A percentile compares a stretch with the other conserved stretches of the same genome.
phyloP scores from a whole-genome alignment of 768 basidiomycete genomes.

The Steccherinum ochraceum region DNA sequence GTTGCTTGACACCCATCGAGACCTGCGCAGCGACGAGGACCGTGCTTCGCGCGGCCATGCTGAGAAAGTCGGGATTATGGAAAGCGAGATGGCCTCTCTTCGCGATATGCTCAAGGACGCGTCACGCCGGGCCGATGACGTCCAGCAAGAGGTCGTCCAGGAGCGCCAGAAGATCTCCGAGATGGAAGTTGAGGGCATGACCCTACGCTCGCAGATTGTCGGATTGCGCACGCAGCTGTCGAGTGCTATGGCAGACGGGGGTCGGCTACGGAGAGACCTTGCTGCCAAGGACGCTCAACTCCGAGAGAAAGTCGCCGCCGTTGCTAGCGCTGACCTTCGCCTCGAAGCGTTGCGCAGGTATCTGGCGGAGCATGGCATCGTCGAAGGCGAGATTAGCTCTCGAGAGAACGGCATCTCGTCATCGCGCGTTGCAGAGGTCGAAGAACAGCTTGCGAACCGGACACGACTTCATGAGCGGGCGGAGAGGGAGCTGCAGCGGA shows the following conservation, averaged over 20 bases:
- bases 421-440: slow-evolving; percentile 63
- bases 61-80: slow-evolving; percentile 78
- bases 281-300: slow-evolving; percentile 59
- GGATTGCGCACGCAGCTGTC: slow-evolving; percentile 71
- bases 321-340: slow-evolving; percentile 66
- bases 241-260: slow-evolving; percentile 59
- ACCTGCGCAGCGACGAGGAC: slow-evolving; percentile 80
- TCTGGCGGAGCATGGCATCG: slow-evolving; percentile 83
- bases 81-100: slow-evolving; percentile 69
- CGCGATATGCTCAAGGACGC: slow-evolving; percentile 78
- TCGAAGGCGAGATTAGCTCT: slow-evolving; percentile 59
- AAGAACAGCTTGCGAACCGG: slow-evolving; percentile 69
- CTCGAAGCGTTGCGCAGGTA: slow-evolving; percentile 78
- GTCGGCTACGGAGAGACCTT: slow-evolving; percentile 64
- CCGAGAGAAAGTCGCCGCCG: slow-evolving; percentile 55
- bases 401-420: slow-evolving; percentile 30
- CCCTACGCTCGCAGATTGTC: slow-evolving; percentile 66
- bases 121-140: slow-evolving; percentile 62
- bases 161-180: slow-evolving; percentile 63
- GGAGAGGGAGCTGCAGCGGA: slow-evolving; percentile 68
- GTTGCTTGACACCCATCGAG: slow-evolving; percentile 81
- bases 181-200: slow-evolving; percentile 55
- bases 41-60: slow-evolving; percentile 65
- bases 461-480: slow-evolving; percentile 65
- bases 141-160: slow-evolving; percentile 55